A percentile compares a stretch with the other conserved stretches of the same genome.
phyloP scores from a whole-genome alignment of 1,139 yeast species.

The Blastobotrys arbuscula region DNA sequence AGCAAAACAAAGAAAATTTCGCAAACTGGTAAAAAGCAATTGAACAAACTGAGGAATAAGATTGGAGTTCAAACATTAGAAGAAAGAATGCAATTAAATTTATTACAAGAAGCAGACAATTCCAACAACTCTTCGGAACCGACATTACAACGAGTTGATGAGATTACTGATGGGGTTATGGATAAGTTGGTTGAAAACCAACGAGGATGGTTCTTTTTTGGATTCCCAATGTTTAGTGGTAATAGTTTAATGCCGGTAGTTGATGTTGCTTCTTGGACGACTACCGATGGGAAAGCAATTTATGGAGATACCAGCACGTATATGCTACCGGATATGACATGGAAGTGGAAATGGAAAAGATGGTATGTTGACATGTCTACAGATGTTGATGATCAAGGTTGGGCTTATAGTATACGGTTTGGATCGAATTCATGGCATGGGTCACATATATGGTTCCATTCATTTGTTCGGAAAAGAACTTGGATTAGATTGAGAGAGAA shows the following conservation, averaged over 20 bases:
- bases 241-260: constrained; percentile 49
- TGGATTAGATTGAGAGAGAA: constrained; percentile 38
- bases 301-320: constrained; percentile 40
- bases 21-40: neutral
- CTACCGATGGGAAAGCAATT: constrained; percentile 28
- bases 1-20: neutral
- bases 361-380: constrained; percentile 71
- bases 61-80: neutral
- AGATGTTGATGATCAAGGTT: constrained; percentile 74
- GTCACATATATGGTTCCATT: constrained; percentile 35
- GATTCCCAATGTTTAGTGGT: constrained; percentile 55
- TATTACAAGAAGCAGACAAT: neutral
- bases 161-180: constrained; percentile 10
- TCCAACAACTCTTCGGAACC: neutral
- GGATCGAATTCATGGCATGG: constrained; percentile 37
- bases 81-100: neutral
- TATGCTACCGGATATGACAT: constrained; percentile 59
- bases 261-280: constrained; percentile 49
- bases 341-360: constrained; percentile 68
- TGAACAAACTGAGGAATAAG: neutral
- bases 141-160: neutral
- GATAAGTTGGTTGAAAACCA: constrained; percentile 54
- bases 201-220: constrained; percentile 61
- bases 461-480: constrained; percentile 38
- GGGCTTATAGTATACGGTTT: constrained; percentile 53